Evolutionary conservation across 2,329 filamentous ascomycete genomes (phyloP).

Genomic region (Colletotrichum cuscutae): DNA sequence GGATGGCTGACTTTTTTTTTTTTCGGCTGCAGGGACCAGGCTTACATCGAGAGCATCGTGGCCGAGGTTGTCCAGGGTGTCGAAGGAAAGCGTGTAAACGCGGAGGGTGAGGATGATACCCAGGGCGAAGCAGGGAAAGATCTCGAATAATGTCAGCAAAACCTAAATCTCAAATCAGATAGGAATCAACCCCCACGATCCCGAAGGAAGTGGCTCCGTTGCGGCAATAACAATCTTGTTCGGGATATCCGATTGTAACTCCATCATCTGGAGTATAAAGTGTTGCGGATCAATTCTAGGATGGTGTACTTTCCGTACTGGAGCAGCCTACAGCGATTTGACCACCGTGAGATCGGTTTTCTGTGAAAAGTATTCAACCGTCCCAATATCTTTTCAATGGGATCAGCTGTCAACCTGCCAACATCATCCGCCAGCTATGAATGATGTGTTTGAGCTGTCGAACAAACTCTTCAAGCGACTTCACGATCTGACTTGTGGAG

Average conservation of each 20-base stretch:
- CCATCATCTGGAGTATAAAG: constrained; percentile 14
- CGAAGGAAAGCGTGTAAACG: constrained; percentile 73
- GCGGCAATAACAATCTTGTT: constrained; percentile 1
- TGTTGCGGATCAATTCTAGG: background rate
- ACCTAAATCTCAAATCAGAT: constrained; percentile 12
- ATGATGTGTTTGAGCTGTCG: background rate
- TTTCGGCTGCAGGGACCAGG: constrained; percentile 67
- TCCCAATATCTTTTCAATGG: background rate
- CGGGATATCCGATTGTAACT: constrained; percentile 9
- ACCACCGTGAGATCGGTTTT: background rate
- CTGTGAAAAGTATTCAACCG: background rate
- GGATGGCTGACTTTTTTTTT: constrained; percentile 6
- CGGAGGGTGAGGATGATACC: constrained; percentile 77
- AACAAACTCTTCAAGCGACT: background rate
- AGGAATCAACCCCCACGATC: constrained; percentile 1
- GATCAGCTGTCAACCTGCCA: background rate
- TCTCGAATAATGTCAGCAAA: background rate
- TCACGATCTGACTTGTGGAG: background rate
- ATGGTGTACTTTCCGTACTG: background rate
- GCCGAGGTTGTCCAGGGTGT: constrained; percentile 82
- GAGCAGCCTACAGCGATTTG: background rate
- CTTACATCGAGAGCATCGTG: constrained; percentile 82
- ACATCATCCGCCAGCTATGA: background rate
- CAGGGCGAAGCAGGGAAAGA: constrained; percentile 3
- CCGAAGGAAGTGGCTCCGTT: background rate